Conservation (phyloP, 75 land plant species). For the Selaginella tamariscina region DNA sequence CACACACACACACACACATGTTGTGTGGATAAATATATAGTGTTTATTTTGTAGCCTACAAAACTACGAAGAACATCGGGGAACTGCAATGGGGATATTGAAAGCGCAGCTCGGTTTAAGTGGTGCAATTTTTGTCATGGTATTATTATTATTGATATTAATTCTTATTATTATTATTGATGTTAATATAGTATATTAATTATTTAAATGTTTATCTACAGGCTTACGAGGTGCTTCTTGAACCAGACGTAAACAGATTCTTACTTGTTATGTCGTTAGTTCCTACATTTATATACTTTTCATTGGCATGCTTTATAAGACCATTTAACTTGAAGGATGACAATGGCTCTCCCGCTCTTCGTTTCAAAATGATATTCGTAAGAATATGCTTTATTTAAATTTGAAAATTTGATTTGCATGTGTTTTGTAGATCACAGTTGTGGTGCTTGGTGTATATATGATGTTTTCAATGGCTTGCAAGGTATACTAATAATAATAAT, state of each 20-base stretch:
- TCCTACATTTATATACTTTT: slow-evolving; percentile 19
- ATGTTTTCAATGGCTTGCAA: background rate
- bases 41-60: slow-evolving; percentile 21
- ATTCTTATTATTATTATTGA: too few species aligned
- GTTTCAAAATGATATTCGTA: slow-evolving; percentile 32
- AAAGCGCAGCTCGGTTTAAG: slow-evolving; percentile 38
- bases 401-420: background rate
- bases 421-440: background rate
- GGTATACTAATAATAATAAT: too few species aligned
- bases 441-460: background rate
- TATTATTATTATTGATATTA: too few species aligned
- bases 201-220: background rate
- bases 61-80: slow-evolving; percentile 27
- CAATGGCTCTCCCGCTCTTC: slow-evolving; percentile 5
- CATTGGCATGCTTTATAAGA: slow-evolving; percentile 22
- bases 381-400: slow-evolving; percentile 15
- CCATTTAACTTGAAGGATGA: slow-evolving; percentile 18
- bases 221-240: slow-evolving; percentile 35
- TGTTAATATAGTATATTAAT: background rate
- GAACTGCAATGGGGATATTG: slow-evolving; percentile 36
- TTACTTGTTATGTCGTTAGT: slow-evolving; percentile 23
- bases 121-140: slow-evolving; percentile 45
- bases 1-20: too few species aligned
- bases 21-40: background rate
- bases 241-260: slow-evolving; percentile 27